Conservation (phyloP, 768 basidiomycete species). For the Vishniacozyma victoriae region DNA sequence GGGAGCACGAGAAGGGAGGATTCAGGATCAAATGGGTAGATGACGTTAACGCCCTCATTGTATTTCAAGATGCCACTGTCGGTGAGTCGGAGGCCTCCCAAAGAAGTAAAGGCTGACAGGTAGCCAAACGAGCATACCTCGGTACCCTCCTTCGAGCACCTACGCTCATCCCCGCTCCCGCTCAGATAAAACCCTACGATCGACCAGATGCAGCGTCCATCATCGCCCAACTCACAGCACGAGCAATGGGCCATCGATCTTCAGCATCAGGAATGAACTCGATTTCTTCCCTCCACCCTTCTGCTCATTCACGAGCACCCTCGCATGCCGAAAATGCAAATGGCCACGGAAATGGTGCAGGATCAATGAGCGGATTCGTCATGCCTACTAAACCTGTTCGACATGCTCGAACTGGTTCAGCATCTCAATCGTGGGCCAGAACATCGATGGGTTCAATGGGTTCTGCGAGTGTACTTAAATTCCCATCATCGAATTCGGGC, state of each 20-base stretch:
- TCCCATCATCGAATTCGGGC: conserved; percentile 6
- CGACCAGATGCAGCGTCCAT: conserved; percentile 77
- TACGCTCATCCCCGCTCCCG: conserved; percentile 25
- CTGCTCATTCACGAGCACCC: neutral
- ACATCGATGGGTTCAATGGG: neutral
- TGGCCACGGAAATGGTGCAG: neutral
- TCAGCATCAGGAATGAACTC: conserved; percentile 12
- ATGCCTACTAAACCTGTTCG: neutral
- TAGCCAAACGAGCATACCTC: conserved; percentile 94
- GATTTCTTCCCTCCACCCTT: neutral
- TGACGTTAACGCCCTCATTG: conserved; percentile 89
- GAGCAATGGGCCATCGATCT: conserved; percentile 41
- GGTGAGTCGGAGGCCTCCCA: conserved; percentile 57
- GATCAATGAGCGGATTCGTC: conserved; percentile 2
- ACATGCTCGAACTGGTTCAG: conserved; percentile 7
- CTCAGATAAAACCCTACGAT: conserved; percentile 77
- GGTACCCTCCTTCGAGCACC: conserved; percentile 78
- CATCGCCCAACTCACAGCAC: conserved; percentile 47
- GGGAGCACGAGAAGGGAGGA: conserved; percentile 77
- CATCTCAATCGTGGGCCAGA: conserved; percentile 23
- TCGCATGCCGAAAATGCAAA: neutral
- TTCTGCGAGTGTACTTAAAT: conserved; percentile 19
- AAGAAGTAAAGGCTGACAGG: neutral
- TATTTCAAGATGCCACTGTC: conserved; percentile 80
- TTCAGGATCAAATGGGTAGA: conserved; percentile 99